A percentile compares a stretch with the other conserved stretches of the same genome.
phyloP scores from a whole-genome alignment of 2,329 filamentous ascomycete species.

The Chaetomium sp. region DNA sequence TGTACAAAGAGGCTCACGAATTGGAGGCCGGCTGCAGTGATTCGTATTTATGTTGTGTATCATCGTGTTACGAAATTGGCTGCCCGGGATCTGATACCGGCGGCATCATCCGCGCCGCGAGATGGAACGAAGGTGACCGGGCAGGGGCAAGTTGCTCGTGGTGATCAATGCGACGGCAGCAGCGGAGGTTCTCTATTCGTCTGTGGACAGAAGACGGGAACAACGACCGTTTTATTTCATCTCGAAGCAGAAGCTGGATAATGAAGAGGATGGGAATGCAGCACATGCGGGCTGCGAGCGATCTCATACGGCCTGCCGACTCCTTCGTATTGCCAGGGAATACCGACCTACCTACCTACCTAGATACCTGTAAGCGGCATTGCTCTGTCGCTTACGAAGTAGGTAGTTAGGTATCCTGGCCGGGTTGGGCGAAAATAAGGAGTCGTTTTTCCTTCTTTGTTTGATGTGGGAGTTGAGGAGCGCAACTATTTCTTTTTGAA shows the following conservation, averaged over 20 bases:
- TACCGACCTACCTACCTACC: too few relatives aligned
- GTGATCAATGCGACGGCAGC: slow-evolving; percentile 12
- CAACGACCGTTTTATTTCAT: background rate
- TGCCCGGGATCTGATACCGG: background rate
- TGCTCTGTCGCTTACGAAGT: background rate
- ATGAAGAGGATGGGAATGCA: background rate
- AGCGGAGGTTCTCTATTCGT: background rate
- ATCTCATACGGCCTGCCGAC: background rate
- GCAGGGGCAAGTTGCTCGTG: background rate
- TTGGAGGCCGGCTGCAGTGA: background rate
- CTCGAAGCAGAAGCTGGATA: background rate
- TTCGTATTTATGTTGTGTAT: background rate
- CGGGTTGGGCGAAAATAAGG: background rate
- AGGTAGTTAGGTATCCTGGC: background rate
- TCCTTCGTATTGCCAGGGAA: background rate
- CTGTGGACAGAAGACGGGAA: background rate
- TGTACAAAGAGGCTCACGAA: background rate
- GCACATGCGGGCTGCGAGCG: background rate
- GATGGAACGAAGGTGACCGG: slow-evolving; percentile 6
- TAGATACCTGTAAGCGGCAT: background rate
- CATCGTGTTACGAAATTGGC: background rate
- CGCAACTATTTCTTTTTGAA: background rate
- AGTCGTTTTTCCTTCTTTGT: background rate
- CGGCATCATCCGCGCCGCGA: slow-evolving; percentile 1
- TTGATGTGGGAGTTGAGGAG: background rate